Conservation (phyloP, 2,329 filamentous ascomycete genomes). For the Cladosporium sp. region DNA sequence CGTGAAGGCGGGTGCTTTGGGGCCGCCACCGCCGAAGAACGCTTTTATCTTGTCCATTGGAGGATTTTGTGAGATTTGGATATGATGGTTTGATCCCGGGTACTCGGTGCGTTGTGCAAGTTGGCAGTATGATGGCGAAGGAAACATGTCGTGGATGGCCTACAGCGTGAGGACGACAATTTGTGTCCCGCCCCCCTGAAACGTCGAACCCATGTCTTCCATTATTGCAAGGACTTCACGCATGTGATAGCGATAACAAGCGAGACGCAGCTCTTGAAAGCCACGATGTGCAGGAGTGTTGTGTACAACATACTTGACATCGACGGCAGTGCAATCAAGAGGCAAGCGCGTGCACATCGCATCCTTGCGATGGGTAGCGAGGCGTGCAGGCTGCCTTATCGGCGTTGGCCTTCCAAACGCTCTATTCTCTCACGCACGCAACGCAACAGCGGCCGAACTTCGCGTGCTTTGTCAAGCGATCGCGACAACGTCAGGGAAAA, state of each 20-base stretch:
- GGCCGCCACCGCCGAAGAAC: conserved; percentile 6
- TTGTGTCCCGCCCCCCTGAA: conserved; percentile 1
- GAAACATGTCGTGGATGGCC: neutral
- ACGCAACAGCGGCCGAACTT: neutral
- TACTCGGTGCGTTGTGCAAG: neutral
- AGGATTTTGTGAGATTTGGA: neutral
- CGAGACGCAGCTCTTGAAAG: neutral
- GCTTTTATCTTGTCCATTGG: conserved; percentile 15
- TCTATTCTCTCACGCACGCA: neutral
- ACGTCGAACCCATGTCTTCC: neutral
- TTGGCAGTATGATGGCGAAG: neutral
- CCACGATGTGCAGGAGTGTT: neutral
- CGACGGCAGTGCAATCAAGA: neutral
- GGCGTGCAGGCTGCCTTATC: neutral
- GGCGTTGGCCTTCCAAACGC: neutral
- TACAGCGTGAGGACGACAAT: neutral
- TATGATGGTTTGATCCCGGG: neutral
- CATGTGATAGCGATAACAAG: neutral
- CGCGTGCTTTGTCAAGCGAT: neutral
- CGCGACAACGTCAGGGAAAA: neutral
- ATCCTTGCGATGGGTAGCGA: neutral
- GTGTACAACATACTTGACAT: neutral
- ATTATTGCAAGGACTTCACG: neutral
- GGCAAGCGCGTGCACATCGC: neutral
- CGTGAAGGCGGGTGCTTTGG: conserved; percentile 1